Evolutionary conservation across 163 green algal species (phyloP), one percentile per base, ranked within the genome.

Genomic region (Scenedesmus sp.): DNA sequence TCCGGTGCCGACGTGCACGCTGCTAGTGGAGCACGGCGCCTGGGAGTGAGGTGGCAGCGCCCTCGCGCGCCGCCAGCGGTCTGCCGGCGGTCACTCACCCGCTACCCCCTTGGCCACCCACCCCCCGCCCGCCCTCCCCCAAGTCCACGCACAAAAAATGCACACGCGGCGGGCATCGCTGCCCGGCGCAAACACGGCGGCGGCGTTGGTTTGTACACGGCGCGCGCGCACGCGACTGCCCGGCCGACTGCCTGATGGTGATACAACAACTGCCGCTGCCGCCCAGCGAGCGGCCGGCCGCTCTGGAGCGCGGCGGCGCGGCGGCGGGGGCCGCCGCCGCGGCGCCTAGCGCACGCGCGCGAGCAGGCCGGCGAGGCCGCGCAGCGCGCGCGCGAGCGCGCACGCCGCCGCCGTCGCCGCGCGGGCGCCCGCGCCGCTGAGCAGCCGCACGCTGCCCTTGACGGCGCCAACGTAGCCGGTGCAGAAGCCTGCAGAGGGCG

Each of bases 381-480:
- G 18, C 60, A 67, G 31, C 60, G 28, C 0, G 5, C 60, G 60
- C 33, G 29, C 60, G 18, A 34, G 33, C 9, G 48, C 20, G 60
- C 60, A 47, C 48, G 60, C 60, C 48, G 60, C 60, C 29, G 33
- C 33, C 29, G 33, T 29, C 29, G 62, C 62, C 22, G 62, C 62
- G 20, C 63, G 58, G 69, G 26, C 64, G 58, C 69, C 42, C 44
- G 44, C 48, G 39, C 69, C 58, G 39, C 54, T 67, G 22, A 80
- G 24, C 29, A 81, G 63, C 10, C 26, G 62, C 11, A 74, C 63
- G 28, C 74, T 81, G 63, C 63, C 51, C 31, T 56, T 65, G 63
- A 81, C 75, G 63, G 74, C 74, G n/a, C 33, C 20, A 0, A 81
- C 74, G 39, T 81, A 81, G n/a, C 74, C 74, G 3, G 63, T 81